Conservation (phyloP, 305 asterid species). For the Fraxinus latifolia region DNA sequence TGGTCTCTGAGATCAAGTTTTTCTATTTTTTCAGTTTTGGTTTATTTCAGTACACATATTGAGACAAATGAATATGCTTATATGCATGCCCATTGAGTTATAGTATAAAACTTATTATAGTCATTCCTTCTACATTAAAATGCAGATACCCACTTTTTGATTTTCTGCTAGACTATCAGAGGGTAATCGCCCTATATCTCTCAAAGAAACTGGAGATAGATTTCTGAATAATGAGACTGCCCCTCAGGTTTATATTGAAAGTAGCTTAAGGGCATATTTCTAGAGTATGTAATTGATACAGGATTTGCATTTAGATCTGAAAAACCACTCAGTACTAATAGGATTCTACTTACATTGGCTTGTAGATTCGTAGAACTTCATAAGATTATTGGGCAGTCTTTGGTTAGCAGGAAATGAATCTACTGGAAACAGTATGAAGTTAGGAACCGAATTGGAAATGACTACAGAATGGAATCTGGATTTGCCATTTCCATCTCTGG, state of each 20-base stretch:
- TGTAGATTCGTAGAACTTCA: background rate
- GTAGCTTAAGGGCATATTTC: background rate
- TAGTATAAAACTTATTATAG: background rate
- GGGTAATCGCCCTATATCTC: background rate
- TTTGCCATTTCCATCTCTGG: background rate
- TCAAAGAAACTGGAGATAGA: background rate
- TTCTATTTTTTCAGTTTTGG: background rate
- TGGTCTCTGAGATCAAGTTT: background rate
- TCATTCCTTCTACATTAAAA: background rate
- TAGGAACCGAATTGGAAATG: background rate
- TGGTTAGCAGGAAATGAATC: background rate
- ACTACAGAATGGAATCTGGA: background rate
- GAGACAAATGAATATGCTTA: background rate
- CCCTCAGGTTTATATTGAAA: background rate
- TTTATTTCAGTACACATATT: background rate
- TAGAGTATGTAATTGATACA: background rate
- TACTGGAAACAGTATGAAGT: background rate
- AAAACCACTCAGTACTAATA: background rate
- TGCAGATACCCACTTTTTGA: background rate
- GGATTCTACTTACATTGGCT: background rate
- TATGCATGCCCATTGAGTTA: background rate
- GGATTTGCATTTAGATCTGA: background rate
- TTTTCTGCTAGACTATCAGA: background rate
- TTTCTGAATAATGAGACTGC: background rate
- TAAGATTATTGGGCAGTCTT: background rate